Base-by-base conservation (phyloP, 2,329 filamentous ascomycete genomes). In the Pseudogymnoascus destructans region DNA sequence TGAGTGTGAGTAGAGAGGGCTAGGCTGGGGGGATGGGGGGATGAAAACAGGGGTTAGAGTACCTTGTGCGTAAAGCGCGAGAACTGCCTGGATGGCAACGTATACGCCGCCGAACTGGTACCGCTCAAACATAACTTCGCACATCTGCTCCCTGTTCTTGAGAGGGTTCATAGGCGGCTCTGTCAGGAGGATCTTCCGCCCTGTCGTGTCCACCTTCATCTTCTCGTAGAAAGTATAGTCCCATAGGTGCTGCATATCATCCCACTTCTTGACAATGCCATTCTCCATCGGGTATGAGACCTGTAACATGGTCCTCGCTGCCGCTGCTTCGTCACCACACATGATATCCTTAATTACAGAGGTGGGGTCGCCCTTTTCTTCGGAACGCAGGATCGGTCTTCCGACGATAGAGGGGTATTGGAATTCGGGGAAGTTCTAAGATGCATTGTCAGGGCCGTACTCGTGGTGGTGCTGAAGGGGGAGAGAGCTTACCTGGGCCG, bases 241-340 rank as follows among this genome's bases (percentile, higher is more conserved):
- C 93, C 93, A 98, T 59, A 98, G 84, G 71, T 97, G 92, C 77
- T 95, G 89, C 93, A 98, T 98, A 73, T 98, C 93, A 67, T 98
- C 93, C 93, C 93, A 98, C 70, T 90, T 91, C 81, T 96, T 97
- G 65, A 98, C 90, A 68, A 98, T 97, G 68, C 93, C 93, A 72
- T 98, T 98, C 74, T 98, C 93, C 93, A 98, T 98, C 66, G 93
- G 93, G 72, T 98, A 98, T 73, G 87, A 95, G 70, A 98, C 95
- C 74, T 98, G 93, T 61, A 98, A 84, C 90, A 96, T 95, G 62
- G 88, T 95, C 69, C 93, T 85, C 64, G 93, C 92, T 58, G 90
- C 90, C 13, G 93, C 91, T 55, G 93, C 93, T 76, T 98, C 92
- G 75, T 98, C 93, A 71, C 93, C 93, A 75, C 92, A 97, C 93